Evolutionary conservation across 306 rosid genomes (phyloP).

Genomic region (Morella rubra): DNA sequence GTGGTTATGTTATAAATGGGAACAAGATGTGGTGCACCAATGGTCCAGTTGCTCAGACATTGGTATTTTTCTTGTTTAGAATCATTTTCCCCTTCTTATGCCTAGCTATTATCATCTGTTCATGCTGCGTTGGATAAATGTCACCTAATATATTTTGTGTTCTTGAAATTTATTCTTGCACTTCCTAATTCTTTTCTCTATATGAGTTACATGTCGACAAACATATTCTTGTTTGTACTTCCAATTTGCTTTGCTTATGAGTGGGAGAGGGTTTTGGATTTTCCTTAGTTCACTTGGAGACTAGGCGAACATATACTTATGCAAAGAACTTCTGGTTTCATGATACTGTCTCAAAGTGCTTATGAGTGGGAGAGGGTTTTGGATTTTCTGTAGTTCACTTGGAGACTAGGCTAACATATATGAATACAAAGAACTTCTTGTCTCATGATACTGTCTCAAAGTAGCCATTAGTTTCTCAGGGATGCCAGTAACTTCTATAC

Average conservation of each 20-base stretch:
- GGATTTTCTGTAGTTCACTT: neutral
- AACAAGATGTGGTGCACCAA: constrained; percentile 99
- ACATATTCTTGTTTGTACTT: no score
- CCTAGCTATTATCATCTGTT: neutral
- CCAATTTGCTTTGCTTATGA: no score
- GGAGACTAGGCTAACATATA: neutral
- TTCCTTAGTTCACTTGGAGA: no score
- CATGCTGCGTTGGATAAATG: neutral
- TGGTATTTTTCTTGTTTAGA: constrained; percentile 51
- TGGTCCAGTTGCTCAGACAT: constrained; percentile 89
- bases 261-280: no score
- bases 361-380: neutral
- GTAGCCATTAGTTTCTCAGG: neutral
- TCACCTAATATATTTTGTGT: neutral
- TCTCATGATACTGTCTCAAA: neutral
- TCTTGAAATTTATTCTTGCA: no score
- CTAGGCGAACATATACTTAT: no score
- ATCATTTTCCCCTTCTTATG: constrained; percentile 2
- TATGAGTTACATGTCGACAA: neutral
- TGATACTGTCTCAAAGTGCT: no score
- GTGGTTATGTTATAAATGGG: constrained; percentile 82
- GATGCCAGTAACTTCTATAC: neutral
- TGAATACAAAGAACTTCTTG: neutral
- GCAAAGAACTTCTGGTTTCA: no score
- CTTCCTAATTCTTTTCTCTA: no score